Base-by-base conservation (phyloP, 2,329 filamentous ascomycete genomes). In the Verticillium dahliae region DNA sequence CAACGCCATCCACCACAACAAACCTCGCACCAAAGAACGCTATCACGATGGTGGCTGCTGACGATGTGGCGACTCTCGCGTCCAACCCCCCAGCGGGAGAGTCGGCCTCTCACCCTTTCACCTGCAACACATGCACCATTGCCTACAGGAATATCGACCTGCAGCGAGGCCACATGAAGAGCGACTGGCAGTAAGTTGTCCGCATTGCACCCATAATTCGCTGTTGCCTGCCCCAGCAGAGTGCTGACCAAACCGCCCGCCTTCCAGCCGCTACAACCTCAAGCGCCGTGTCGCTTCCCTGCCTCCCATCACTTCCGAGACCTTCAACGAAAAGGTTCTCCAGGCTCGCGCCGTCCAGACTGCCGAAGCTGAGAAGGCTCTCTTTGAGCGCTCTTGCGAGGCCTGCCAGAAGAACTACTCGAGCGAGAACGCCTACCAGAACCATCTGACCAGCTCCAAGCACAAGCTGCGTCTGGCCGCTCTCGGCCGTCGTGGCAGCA, bases 71-170 rank as follows among this genome's bases (percentile, higher is more conserved):
- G 61, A 60, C 63, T 27, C 61, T 65, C 15, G 64, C 63, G 34
- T 56, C 58, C 59, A 57, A 60, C 33, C 67, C 69, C 35, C 67
- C 68, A 56, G 69, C 69, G 60, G 72, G 70, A 65, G 74, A 73
- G 7, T 69, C 77, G 15, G 71, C 84, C 37, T 82, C 88, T 33
- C 92, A 97, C 73, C 94, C 95, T 1, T 99, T 94, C 78, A 98
- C 94, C 61, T 99, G 95, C 86, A 99, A 98, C 77, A 95, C 93
- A 62, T 99, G 95, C 73, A 92, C 97, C 74, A 93, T 99, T 69
- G 95, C 94, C 59, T 99, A 98, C 78, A 89, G 94, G 67, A 92
- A 91, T 72, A 92, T 91, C 74, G 94, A 98, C 73, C 83, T 96
- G 61, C 95, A 99, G 78, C 89, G 95, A 74, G 88, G 86, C 41